These are phyloP conservation scores for Mycothermus thermophilus DNA, from an alignment of 495 filamentous ascomycete species.

Conservation along the genomic window DNA sequence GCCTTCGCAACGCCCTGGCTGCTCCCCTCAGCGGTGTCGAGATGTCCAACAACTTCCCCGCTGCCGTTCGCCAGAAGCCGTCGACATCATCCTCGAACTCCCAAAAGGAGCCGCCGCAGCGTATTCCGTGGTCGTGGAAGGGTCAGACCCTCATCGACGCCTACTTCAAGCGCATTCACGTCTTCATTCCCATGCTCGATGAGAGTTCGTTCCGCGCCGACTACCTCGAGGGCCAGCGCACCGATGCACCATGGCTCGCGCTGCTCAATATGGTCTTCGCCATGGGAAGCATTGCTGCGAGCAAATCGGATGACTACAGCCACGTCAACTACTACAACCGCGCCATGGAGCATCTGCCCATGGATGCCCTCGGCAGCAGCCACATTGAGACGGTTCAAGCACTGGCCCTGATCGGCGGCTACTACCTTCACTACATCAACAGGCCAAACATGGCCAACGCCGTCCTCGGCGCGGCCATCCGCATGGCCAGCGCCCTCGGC, in stretches of 20 bases:
- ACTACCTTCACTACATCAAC: slow-evolving; percentile 69
- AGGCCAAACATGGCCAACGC: slow-evolving; percentile 63
- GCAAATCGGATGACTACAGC: slow-evolving; percentile 53
- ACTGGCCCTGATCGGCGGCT: slow-evolving; percentile 56
- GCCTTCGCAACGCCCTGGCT: slow-evolving; percentile 43
- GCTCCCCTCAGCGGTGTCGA: slow-evolving; percentile 34
- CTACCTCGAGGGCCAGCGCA: slow-evolving; percentile 51
- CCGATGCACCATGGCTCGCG: slow-evolving; percentile 60
- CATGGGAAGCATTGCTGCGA: slow-evolving; percentile 58
- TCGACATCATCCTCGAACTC: slow-evolving; percentile 7
- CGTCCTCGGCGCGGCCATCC: slow-evolving; percentile 49
- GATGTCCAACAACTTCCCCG: slow-evolving; percentile 33
- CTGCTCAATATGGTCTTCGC: slow-evolving; percentile 72
- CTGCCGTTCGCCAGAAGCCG: slow-evolving; percentile 31
- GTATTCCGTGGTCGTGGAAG: slow-evolving; percentile 44
- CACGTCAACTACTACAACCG: slow-evolving; percentile 62
- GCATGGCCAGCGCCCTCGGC: slow-evolving; percentile 60
- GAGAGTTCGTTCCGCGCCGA: slow-evolving; percentile 60
- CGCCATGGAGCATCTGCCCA: slow-evolving; percentile 51
- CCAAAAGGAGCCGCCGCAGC: slow-evolving; percentile 37
- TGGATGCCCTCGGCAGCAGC: slow-evolving; percentile 55
- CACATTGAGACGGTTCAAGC: slow-evolving; percentile 61
- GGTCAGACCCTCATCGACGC: slow-evolving; percentile 54
- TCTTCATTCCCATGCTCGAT: slow-evolving; percentile 64
- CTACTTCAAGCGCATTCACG: slow-evolving; percentile 65